Base-by-base conservation (phyloP, 495 filamentous ascomycete species). In the Penicillium paxilli region DNA sequence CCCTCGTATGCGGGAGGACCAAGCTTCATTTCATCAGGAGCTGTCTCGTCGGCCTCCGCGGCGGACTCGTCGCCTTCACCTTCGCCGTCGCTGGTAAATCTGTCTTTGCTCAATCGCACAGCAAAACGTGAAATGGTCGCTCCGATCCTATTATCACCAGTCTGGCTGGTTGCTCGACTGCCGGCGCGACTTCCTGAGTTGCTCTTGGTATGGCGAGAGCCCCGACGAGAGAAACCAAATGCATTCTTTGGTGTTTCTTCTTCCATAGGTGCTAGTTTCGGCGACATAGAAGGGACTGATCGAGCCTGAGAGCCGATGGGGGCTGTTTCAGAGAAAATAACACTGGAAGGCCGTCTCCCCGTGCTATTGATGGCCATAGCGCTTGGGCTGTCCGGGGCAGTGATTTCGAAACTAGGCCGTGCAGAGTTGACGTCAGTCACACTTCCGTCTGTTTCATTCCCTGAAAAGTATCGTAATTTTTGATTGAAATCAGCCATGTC, bases 71-170 rank as follows among this genome's bases (percentile, higher is more conserved):
- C 66, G 4, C 23, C 50, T 11, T 72, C 67, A 7, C 60, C 66
- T 40, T 73, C 75, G 1, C 63, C 58, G 47, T 75, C 67, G 44
- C 56, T 69, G 44, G 57, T 57, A 5, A 74, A 47, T 52, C 69
- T 77, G 17, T 81, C 78, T 51, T 64, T 62, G 58, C 75, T 78
- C 3, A 76, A 62, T 20, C 84, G 79, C 2, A 80, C 81, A 22
- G 80, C 75, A 40, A 92, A 75, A 40, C 85, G 80, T 16, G 84
- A 81, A 35, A 92, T 81, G 1, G 85, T 85, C n/a, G 79, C 58
- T 59, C 85, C 85, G 23, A 90, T 77, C 47, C 87, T 70, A 33
- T 77, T 84, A 44, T 92, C 88, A 20, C 87, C 86, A 6, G 77
- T 73, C 54, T 88, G 84, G 58, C 87, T 89, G 35, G 35, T 16